Percentiles rank a stretch among this genome's conserved stretches.
phyloP scores from a whole-genome alignment of 2,329 filamentous ascomycete species.

The Aureobasidium sp. region DNA sequence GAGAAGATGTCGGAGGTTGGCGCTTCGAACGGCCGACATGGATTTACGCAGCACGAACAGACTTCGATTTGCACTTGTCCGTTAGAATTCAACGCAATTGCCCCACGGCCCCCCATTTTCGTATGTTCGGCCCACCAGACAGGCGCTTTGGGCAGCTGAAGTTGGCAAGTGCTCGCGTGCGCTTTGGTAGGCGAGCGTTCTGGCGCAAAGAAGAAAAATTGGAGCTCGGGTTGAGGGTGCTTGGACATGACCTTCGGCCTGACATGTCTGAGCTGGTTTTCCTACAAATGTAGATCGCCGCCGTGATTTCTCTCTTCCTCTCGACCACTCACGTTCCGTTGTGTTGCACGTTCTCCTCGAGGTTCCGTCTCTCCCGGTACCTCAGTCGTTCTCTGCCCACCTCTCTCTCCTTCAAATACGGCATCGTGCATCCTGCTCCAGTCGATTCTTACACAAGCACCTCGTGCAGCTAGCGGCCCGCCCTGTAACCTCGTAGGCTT shows the following conservation, averaged over 20 bases:
- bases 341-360: slow-evolving; percentile 13
- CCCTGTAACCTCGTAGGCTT: neutral
- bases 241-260: slow-evolving; percentile 2
- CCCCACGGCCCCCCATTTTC: slow-evolving; percentile 11
- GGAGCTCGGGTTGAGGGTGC: slow-evolving; percentile 5
- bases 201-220: slow-evolving; percentile 7
- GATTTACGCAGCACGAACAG: no score
- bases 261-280: neutral
- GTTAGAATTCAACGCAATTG: slow-evolving; percentile 12
- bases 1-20: neutral
- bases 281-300: slow-evolving; percentile 10
- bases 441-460: slow-evolving; percentile 10
- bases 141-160: slow-evolving; percentile 7
- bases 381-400: neutral
- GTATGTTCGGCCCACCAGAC: slow-evolving; percentile 6
- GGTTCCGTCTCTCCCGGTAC: slow-evolving; percentile 11
- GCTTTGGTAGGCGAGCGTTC: neutral
- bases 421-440: slow-evolving; percentile 13
- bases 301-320: neutral
- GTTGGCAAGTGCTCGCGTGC: slow-evolving; percentile 13
- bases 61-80: neutral
- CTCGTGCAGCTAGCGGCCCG: neutral
- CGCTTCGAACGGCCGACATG: neutral
- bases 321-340: slow-evolving; percentile 11
- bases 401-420: slow-evolving; percentile 1